These are phyloP conservation scores for Colletotrichum godetiae DNA, from an alignment of 2,329 filamentous ascomycete species.

Conservation along the genomic window DNA sequence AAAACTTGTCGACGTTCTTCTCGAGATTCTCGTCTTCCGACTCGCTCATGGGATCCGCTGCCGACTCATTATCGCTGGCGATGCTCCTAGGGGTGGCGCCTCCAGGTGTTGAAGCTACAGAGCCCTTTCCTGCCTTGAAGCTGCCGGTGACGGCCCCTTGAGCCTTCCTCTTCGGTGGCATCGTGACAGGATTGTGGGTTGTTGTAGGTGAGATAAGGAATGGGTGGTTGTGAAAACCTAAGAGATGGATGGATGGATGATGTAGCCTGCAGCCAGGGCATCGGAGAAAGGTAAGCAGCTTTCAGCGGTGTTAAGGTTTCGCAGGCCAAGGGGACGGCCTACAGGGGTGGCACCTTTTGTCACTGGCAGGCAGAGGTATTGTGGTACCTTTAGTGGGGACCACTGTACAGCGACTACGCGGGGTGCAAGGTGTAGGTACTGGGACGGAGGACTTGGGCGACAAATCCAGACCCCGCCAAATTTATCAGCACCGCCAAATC, in stretches of 20 bases:
- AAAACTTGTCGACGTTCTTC: slow-evolving; percentile 71
- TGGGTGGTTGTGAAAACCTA: background rate
- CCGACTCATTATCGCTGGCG: slow-evolving; percentile 63
- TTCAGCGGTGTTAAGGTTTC: background rate
- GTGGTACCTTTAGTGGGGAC: background rate
- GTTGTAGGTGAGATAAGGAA: background rate
- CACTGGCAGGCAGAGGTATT: slow-evolving; percentile 6
- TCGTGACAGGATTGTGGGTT: slow-evolving; percentile 46
- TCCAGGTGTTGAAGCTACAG: slow-evolving; percentile 70
- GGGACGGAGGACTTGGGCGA: slow-evolving; percentile 15
- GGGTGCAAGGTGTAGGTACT: slow-evolving; percentile 18
- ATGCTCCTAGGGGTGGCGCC: slow-evolving; percentile 69
- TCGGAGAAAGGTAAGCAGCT: background rate
- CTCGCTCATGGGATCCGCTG: slow-evolving; percentile 41
- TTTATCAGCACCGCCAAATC: slow-evolving; percentile 35
- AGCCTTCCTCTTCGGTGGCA: slow-evolving; percentile 81
- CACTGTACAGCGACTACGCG: slow-evolving; percentile 8
- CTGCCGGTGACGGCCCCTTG: slow-evolving; percentile 56
- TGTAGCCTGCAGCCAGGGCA: slow-evolving; percentile 18
- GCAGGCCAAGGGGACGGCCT: background rate
- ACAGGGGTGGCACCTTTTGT: background rate
- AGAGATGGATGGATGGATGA: slow-evolving; percentile 1
- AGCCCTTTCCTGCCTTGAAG: slow-evolving; percentile 67
- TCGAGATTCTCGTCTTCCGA: slow-evolving; percentile 66
- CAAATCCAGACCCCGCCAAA: slow-evolving; percentile 32